Evolutionary conservation across 2,329 filamentous ascomycete species (phyloP).

Genomic region (Fusarium compactum): DNA sequence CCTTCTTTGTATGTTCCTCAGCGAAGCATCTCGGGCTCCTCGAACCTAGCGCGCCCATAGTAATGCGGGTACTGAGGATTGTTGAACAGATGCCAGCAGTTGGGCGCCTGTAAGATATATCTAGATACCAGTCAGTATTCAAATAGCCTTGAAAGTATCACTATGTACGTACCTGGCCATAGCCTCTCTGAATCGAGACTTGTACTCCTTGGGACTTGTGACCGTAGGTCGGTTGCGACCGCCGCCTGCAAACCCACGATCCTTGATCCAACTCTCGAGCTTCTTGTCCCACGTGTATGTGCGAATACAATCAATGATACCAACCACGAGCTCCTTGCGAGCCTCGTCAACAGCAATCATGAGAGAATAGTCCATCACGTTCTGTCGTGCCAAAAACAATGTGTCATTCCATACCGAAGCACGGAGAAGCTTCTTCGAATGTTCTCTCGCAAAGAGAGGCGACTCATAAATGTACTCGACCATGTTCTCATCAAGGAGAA

Average conservation of each 20-base stretch:
- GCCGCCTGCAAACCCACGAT: constrained; percentile 83
- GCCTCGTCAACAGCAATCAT: constrained; percentile 98
- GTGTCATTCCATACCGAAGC: constrained; percentile 98
- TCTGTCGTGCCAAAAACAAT: constrained; percentile 90
- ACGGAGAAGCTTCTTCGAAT: constrained; percentile 92
- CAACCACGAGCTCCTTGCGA: constrained; percentile 91
- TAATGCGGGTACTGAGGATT: constrained; percentile 55
- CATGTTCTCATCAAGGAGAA: constrained; percentile 97
- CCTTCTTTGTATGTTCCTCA: constrained; percentile 18
- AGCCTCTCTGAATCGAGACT: constrained; percentile 92
- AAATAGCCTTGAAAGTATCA: not conserved
- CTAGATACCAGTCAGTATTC: constrained; percentile 49
- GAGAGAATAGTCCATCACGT: constrained; percentile 98
- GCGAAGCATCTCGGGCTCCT: constrained; percentile 53
- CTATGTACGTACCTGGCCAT: constrained; percentile 83
- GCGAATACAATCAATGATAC: constrained; percentile 97
- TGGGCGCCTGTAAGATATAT: constrained; percentile 80
- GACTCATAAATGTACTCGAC: constrained; percentile 99
- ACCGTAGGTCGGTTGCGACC: constrained; percentile 90
- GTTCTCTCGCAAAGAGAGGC: constrained; percentile 92
- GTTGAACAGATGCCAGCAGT: constrained; percentile 80
- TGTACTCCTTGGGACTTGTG: constrained; percentile 97
- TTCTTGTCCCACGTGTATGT: constrained; percentile 99
- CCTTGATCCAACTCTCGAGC: constrained; percentile 99
- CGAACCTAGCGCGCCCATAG: constrained; percentile 55